Conservation (phyloP, 2,329 filamentous ascomycete species). For the Tolypocladium endophyticum region DNA sequence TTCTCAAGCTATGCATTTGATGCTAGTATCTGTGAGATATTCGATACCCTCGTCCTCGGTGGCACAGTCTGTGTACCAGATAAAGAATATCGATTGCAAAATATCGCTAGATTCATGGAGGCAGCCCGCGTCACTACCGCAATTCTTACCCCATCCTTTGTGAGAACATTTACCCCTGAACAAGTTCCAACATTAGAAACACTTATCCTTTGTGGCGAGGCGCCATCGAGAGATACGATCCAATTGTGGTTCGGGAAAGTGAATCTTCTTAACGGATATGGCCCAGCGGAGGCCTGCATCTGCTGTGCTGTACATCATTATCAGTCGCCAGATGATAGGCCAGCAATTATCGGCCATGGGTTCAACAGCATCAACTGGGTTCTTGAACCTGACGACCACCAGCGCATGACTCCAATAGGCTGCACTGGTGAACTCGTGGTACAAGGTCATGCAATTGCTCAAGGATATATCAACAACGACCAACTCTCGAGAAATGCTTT, state of each 20-base stretch:
- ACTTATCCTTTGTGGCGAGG: too few species aligned
- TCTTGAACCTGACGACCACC: conserved; percentile 7
- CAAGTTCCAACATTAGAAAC: too few species aligned
- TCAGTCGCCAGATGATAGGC: background rate
- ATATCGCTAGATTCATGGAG: background rate
- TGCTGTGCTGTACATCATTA: background rate
- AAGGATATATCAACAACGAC: conserved; percentile 11
- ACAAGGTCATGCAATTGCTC: conserved; percentile 13
- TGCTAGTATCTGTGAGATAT: conserved; percentile 2
- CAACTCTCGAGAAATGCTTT: conserved; percentile 3
- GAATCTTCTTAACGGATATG: background rate
- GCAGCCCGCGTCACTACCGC: background rate
- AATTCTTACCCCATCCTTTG: conserved; percentile 3
- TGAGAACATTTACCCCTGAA: background rate
- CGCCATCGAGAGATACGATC: too few species aligned
- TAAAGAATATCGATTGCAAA: background rate
- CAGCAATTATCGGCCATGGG: conserved; percentile 4
- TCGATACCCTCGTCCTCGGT: conserved; percentile 2
- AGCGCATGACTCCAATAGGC: conserved; percentile 8
- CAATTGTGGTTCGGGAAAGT: too few species aligned
- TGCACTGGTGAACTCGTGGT: conserved; percentile 15
- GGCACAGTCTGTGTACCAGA: conserved; percentile 4
- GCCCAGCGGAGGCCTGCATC: background rate
- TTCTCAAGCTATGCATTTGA: conserved; percentile 6
- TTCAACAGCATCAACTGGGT: conserved; percentile 9